These are phyloP conservation scores for Prunus padus DNA, from an alignment of 306 rosid genomes.

Conservation along the genomic window DNA sequence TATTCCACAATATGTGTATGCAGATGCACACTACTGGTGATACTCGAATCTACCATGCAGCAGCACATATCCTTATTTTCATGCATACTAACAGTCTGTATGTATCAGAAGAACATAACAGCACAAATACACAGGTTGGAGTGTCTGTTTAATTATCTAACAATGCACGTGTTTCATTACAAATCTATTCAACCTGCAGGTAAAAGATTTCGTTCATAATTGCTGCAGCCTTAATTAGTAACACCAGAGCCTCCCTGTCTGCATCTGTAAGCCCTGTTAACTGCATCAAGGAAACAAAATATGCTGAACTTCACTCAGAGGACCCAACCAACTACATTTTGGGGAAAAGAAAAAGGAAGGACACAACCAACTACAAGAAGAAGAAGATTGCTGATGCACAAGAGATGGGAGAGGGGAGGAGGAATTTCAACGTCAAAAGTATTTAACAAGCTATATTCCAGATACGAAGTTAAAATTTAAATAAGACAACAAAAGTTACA, in stretches of 20 bases:
- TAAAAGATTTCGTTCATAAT: slow-evolving; percentile 77
- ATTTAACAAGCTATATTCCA: not conserved
- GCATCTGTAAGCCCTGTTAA: slow-evolving; percentile 65
- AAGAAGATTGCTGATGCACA: not conserved
- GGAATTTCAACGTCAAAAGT: not conserved
- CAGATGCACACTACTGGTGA: not conserved
- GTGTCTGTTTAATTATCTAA: not conserved
- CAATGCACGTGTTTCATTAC: not conserved
- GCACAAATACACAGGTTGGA: slow-evolving; percentile 5
- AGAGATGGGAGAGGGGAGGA: not conserved
- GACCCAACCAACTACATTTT: not conserved
- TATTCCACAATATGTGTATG: not conserved
- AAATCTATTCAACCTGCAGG: slow-evolving; percentile 61
- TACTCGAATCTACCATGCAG: not conserved
- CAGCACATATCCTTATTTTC: not conserved
- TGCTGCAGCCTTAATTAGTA: slow-evolving; percentile 70
- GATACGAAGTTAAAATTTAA: not conserved
- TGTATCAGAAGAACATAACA: slow-evolving; percentile 1
- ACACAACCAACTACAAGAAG: not conserved
- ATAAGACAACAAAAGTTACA: not conserved
- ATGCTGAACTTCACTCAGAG: slow-evolving; percentile 4
- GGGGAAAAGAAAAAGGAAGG: not conserved
- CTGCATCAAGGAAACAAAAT: slow-evolving; percentile 40
- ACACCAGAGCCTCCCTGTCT: slow-evolving; percentile 68
- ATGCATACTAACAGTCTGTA: not conserved